These are phyloP conservation scores for Fusarium anguioides DNA, from an alignment of 2,329 filamentous ascomycete species.

Conservation along the genomic window DNA sequence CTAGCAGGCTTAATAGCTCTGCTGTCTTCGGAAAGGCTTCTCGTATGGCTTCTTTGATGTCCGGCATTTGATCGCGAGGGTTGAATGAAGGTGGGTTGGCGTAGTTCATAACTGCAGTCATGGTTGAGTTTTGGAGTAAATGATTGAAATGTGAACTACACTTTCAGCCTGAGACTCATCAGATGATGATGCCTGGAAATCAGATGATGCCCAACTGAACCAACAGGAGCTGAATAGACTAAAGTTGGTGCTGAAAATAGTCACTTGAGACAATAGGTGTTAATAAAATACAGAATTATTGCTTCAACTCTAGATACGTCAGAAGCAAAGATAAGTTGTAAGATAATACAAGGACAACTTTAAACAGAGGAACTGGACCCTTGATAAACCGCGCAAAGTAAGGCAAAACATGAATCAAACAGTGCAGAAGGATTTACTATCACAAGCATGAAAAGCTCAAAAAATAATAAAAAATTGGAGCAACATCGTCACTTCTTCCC, in stretches of 20 bases:
- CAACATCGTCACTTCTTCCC: constrained; percentile 21
- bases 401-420: constrained; percentile 16
- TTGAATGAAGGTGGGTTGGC: constrained; percentile 9
- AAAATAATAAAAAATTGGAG: constrained; percentile 30
- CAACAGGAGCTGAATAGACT: neutral
- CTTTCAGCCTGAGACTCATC: constrained; percentile 2
- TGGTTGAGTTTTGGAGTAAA: constrained; percentile 1
- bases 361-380: neutral
- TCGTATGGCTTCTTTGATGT: constrained; percentile 52
- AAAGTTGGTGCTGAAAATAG: neutral
- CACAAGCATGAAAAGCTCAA: constrained; percentile 13
- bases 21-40: constrained; percentile 54
- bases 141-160: neutral
- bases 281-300: neutral
- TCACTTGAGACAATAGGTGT: neutral
- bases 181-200: constrained; percentile 25
- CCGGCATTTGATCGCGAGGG: constrained; percentile 37
- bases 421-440: constrained; percentile 24
- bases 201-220: constrained; percentile 18
- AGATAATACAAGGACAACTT: neutral
- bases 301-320: neutral
- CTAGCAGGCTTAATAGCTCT: constrained; percentile 58
- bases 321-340: neutral
- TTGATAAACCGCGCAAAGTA: constrained; percentile 7
- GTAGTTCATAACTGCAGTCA: constrained; percentile 12